Base-by-base conservation (phyloP, 768 basidiomycete genomes). In the Mrakia gelida region DNA sequence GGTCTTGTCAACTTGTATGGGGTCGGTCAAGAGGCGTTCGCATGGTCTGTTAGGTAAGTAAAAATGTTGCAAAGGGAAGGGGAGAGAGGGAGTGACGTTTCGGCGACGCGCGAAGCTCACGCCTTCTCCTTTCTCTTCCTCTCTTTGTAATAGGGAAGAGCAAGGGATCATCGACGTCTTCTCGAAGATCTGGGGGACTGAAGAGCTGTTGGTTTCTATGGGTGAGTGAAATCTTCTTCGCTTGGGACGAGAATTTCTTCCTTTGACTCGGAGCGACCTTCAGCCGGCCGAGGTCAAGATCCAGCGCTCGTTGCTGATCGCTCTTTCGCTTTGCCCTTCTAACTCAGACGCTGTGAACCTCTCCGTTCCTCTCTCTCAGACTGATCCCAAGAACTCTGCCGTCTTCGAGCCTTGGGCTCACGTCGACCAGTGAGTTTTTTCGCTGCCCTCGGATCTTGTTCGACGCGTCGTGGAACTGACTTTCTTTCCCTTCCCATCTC, bases 111-210 rank as follows among this genome's bases (percentile, higher is more conserved):
- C 26, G 59, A 59, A 59, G 26, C 26, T 59, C 26, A 59, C 30
- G 75, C 18, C 34, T 32, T 23, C 15, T 21, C 21, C 30, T 59
- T n/a, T 26, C n/a, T 18, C n/a, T 28, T 62, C 38, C 38, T 34
- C 43, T 23, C 6, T 34, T 49, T 32, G 10, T n/a, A n/a, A n/a
- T 30, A n/a, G 62, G 8, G 73, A 82, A 78, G 82, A 83, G 67
- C 80, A 79, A 13, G 80, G 73, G 2, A 34, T 83, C 34, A 78
- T 83, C 77, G 73, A 80, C 32, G 67, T 78, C 21, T 83, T 83
- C 75, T 77, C 79, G 18, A 77, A 77, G 65, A 72, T 83, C 3
- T 83, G 81, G 82, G 81, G 81, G 0, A 83, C 83, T 1, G 75
- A 80, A 2, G 81, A 83, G 49, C 79, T 83, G 1, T 71, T 82